A percentile compares a stretch with the other conserved stretches of the same genome.
Conservation (phyloP, 2,329 filamentous ascomycete genomes). For the Penicillium sclerotigenum region DNA sequence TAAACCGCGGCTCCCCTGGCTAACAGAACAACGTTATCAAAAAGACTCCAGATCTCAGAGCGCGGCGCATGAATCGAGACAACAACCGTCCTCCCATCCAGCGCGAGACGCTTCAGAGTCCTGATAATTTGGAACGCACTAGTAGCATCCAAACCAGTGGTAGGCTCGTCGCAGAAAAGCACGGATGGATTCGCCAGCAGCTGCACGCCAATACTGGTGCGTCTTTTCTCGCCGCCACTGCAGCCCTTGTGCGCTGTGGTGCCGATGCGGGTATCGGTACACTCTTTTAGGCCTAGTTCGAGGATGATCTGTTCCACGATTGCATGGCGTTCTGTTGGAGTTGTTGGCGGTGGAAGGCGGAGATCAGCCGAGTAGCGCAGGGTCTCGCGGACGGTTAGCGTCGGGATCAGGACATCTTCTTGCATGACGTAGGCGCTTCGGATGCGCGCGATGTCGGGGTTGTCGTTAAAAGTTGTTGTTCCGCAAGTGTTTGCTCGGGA, state of each 20-base stretch:
- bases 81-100: conserved; percentile 67
- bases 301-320: conserved; percentile 75
- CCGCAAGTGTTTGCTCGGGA: conserved; percentile 55
- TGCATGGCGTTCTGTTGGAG: conserved; percentile 54
- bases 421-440: conserved; percentile 62
- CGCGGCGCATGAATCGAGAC: conserved; percentile 74
- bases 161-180: conserved; percentile 75
- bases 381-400: conserved; percentile 72
- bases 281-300: conserved; percentile 73
- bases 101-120: conserved; percentile 65
- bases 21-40: conserved; percentile 68
- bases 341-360: conserved; percentile 62
- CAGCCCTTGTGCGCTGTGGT: conserved; percentile 70
- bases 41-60: conserved; percentile 75
- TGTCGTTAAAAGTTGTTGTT: conserved; percentile 60
- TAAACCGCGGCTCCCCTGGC: conserved; percentile 67
- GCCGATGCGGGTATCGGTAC: conserved; percentile 70
- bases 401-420: conserved; percentile 70
- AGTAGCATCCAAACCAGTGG: conserved; percentile 69
- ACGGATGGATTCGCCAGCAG: conserved; percentile 75
- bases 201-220: conserved; percentile 74
- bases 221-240: conserved; percentile 73
- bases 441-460: conserved; percentile 47
- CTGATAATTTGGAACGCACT: conserved; percentile 71
- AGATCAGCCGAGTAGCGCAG: conserved; percentile 70